Evolutionary conservation across 805 yeast genomes (phyloP), one percentile per base, ranked within the genome.

Genomic region (Pachysolen tannophilus): DNA sequence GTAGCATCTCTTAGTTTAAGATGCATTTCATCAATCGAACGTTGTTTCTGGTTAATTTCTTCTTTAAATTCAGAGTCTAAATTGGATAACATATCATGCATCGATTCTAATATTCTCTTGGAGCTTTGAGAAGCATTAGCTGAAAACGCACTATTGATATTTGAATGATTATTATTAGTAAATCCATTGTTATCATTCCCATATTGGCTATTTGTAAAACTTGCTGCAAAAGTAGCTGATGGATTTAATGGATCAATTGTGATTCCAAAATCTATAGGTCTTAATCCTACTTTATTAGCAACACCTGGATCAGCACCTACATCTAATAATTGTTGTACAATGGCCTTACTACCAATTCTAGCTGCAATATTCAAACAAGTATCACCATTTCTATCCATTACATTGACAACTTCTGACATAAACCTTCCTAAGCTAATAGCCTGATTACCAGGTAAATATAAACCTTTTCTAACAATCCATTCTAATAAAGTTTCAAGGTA

Each of bases 351-450:
- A 7, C 94, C 94, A 18, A 92, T 74, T 47, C 94, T 72, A 0
- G 97, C 92, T 1, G 94, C 94, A 37, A 92, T 83, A 52, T 88
- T 94, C 41, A 92, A 65, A 32, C 96, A 88, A 0, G 98, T 92
- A 53, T 92, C 96, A 18, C 98, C 98, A 49, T 88, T 88, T 36
- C 76, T 65, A 59, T 92, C 98, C 43, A 81, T 84, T n/a, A 82
- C 82, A 53, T 92, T 90, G 35, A 90, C 79, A 46, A 92, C 72
- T 32, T 77, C 74, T 13, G 71, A 63, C 63, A 81, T 78, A 44
- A 81, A 75, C 49, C 69, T 63, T 8, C 72, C 69, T 18, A 82
- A 60, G 26, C 73, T 61, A 32, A 72, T 56, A 13, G 64, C 60
- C 27, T 71, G 65, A 19, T 63, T 56, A 3, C 43, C 47, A 11